phyloP scores from a whole-genome alignment of 345 rosid genomes.

The Litchi chinensis region DNA sequence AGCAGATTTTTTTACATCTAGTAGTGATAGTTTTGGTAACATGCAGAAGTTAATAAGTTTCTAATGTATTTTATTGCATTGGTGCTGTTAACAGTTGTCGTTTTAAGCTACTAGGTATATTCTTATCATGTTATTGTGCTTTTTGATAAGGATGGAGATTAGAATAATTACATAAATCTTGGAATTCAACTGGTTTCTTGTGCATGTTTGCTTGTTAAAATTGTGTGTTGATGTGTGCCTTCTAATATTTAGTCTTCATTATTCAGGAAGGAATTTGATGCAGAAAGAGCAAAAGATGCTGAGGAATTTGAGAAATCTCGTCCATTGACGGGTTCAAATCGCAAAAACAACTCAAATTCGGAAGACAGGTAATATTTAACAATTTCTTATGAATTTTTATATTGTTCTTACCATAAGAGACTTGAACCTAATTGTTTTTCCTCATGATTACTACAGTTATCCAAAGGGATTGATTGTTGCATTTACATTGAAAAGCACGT shows the following conservation, averaged over 20 bases:
- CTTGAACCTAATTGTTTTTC: constrained; percentile 18
- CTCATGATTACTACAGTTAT: constrained; percentile 49
- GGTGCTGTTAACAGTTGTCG: background rate
- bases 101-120: background rate
- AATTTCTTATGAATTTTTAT: background rate
- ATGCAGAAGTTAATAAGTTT: no score
- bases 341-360: constrained; percentile 44
- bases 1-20: background rate
- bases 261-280: constrained; percentile 87
- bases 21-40: background rate
- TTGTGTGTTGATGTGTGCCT: background rate
- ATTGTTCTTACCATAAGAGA: background rate
- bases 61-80: background rate
- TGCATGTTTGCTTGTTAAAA: background rate
- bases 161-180: background rate
- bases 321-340: constrained; percentile 39
- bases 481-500: constrained; percentile 60
- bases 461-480: constrained; percentile 89
- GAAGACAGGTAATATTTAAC: constrained; percentile 53
- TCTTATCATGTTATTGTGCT: background rate
- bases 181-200: background rate
- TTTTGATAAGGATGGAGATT: background rate
- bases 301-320: constrained; percentile 49
- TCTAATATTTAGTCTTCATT: background rate
- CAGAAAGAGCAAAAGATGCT: constrained; percentile 54